Evolutionary conservation across 2,329 filamentous ascomycete genomes (phyloP).

Genomic region (Cytospora schulzeri): DNA sequence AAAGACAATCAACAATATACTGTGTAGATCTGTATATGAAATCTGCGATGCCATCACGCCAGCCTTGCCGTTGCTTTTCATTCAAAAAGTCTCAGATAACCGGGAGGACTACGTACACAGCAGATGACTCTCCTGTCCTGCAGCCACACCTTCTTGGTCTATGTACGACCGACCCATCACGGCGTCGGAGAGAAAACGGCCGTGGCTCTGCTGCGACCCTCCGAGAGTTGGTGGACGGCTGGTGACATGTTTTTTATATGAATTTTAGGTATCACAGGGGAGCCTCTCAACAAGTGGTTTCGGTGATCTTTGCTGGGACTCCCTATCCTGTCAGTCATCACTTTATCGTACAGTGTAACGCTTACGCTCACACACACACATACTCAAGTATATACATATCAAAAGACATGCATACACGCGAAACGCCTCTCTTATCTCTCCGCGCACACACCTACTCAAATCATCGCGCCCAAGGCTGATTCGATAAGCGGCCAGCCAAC

Average conservation of each 20-base stretch:
- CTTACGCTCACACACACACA: too few relatives aligned
- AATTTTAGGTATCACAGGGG: neutral
- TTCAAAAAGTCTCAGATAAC: constrained; percentile 7
- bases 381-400: neutral
- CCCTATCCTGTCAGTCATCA: neutral
- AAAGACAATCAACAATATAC: neutral
- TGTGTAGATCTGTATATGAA: neutral
- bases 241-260: neutral
- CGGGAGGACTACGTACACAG: neutral
- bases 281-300: neutral
- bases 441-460: neutral
- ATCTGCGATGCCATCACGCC: neutral
- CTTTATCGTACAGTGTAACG: neutral
- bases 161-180: neutral
- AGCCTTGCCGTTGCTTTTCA: neutral
- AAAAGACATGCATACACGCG: too few relatives aligned
- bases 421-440: neutral
- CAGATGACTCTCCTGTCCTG: constrained; percentile 17
- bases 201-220: neutral
- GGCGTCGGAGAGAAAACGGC: neutral
- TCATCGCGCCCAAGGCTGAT: neutral
- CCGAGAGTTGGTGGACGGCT: neutral
- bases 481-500: neutral
- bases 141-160: constrained; percentile 6
- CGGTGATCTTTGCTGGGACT: neutral